Conservation (phyloP, 1,284 basidiomycete genomes). For the Sporisorium iseilematis-ciliati region DNA sequence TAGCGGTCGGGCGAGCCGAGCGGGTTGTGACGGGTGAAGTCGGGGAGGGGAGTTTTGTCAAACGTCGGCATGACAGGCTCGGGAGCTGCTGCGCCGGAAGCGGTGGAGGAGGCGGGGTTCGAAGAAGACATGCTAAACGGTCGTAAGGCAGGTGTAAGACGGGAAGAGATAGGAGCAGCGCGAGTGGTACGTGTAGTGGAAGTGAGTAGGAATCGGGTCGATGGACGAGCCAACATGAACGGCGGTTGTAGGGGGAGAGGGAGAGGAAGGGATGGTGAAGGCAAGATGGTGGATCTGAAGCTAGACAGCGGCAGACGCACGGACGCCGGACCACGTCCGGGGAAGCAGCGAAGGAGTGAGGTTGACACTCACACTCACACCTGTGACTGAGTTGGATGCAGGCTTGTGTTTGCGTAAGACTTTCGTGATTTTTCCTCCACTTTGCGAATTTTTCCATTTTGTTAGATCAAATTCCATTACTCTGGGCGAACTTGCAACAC, state of each 20-base stretch:
- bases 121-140: slow-evolving; percentile 9
- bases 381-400: too few species aligned
- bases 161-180: neutral
- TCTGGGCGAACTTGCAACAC: too few species aligned
- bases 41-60: slow-evolving; percentile 42
- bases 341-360: too few species aligned
- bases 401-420: slow-evolving; percentile 8
- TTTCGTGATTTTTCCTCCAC: too few species aligned
- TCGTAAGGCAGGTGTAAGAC: neutral
- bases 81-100: neutral
- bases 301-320: neutral
- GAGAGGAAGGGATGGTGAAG: slow-evolving; percentile 6
- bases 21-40: slow-evolving; percentile 37
- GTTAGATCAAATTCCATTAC: too few species aligned
- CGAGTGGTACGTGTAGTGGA: too few species aligned
- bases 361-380: too few species aligned
- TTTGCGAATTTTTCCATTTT: too few species aligned
- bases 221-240: slow-evolving; percentile 14
- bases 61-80: slow-evolving; percentile 47
- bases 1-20: slow-evolving; percentile 45
- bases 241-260: neutral
- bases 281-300: too few species aligned
- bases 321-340: slow-evolving; percentile 21
- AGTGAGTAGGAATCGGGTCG: neutral
- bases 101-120: neutral